Base-by-base conservation (phyloP, 805 yeast genomes). In the Kluyveromyces nonfermentans region DNA sequence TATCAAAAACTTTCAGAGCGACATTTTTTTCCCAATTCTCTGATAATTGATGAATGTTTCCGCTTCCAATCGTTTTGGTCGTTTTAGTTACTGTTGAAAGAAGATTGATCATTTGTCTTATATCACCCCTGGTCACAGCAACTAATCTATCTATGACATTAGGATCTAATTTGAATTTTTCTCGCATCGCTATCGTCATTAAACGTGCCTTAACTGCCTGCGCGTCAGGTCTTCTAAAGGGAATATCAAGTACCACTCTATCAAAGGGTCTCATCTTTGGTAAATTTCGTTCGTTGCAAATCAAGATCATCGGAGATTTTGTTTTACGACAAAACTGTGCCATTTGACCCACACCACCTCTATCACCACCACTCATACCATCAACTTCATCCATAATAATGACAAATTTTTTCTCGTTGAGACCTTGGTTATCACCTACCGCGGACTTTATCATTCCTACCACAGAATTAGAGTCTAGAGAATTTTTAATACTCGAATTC, bases 291-390 rank as follows among this genome's bases (percentile, higher is more conserved):
- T 93, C 99, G 65, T 93, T 93, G 68, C 97, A 90, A 49, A 93
- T 89, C 43, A 90, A 71, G 46, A 93, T 88, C 68, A 93, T 75
- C 14, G 99, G 98, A 53, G 90, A 85, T 36, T 79, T 74, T 0
- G 97, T 88, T 41, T 79, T 81, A 35, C 82, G 74, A 59, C 97
- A 89, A 53, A 86, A 82, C 34, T 82, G 80, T 0, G 97, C 87
- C 63, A 93, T 72, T 47, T 88, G 94, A 19, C 96, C 97, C 21
- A 93, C 96, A 50, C 99, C 99, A 48, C 99, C 99, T 54, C 93
- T 82, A 64, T 93, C 99, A 50, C 99, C 99, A 58, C 94, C 88
- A 34, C 96, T 86, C 97, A 93, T 93, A 53, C 99, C 99, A 63
- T 93, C 99, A 25, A 93, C 97, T 68, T 93, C 99, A 66, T 93